These are phyloP conservation scores for Sugiyamaella valdiviana DNA, from an alignment of 805 yeast species.

Conservation along the genomic window DNA sequence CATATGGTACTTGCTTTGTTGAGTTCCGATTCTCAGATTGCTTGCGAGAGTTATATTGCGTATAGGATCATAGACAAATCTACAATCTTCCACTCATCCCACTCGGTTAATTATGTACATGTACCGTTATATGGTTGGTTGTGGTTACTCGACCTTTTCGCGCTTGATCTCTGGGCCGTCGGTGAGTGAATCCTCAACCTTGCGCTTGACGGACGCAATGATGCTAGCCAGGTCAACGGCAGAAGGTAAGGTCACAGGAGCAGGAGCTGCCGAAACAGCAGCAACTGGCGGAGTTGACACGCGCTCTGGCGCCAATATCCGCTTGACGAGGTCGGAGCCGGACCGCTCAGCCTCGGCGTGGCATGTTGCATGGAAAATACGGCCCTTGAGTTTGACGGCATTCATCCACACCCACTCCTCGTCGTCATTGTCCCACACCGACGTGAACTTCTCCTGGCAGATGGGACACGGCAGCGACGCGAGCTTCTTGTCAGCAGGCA, in stretches of 20 bases:
- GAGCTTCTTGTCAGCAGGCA: conserved; percentile 58
- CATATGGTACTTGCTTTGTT: not conserved
- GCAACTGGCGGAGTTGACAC: not conserved
- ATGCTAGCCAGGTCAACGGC: conserved; percentile 8
- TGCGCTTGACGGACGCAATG: conserved; percentile 7
- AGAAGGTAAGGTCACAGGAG: not conserved
- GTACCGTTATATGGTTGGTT: not conserved
- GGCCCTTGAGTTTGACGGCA: conserved; percentile 46
- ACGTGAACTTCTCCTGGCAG: conserved; percentile 59
- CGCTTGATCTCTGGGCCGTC: conserved; percentile 3
- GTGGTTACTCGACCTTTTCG: conserved; percentile 1
- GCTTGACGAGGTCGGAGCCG: conserved; percentile 7
- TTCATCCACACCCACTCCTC: conserved; percentile 83
- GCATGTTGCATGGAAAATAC: conserved; percentile 62
- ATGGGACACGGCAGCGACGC: conserved; percentile 59
- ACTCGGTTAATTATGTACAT: not conserved
- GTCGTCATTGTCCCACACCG: conserved; percentile 62
- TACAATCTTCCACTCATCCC: too few relatives aligned
- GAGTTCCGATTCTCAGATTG: too few relatives aligned
- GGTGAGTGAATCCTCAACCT: conserved; percentile 1
- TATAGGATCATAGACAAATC: too few relatives aligned
- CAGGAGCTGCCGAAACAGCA: not conserved
- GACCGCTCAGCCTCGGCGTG: conserved; percentile 49
- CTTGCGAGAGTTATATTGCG: too few relatives aligned
- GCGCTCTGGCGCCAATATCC: conserved; percentile 6